A percentile compares a stretch with the other conserved stretches of the same genome.
These are phyloP conservation scores for Peronospora tabacina DNA, from an alignment of 352 stramenopile species.

Conservation along the genomic window DNA sequence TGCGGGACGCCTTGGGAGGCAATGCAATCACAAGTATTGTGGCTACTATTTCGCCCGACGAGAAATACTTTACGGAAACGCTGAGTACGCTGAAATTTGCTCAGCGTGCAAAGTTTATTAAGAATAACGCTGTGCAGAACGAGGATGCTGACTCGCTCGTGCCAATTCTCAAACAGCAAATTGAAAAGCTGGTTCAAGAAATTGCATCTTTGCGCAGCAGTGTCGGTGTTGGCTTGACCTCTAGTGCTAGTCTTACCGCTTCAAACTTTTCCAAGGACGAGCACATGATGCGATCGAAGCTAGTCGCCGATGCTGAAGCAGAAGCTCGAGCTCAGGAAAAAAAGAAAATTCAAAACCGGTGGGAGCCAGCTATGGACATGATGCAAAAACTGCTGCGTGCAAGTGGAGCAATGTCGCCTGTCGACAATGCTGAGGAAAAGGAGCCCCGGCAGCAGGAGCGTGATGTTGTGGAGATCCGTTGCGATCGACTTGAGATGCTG, in stretches of 20 bases:
- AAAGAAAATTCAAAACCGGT: conserved; percentile 50
- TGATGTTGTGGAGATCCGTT: conserved; percentile 45
- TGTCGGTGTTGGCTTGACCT: conserved; percentile 4
- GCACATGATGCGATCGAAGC: conserved; percentile 21
- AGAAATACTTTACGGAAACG: conserved; percentile 83
- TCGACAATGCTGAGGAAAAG: conserved; percentile 33
- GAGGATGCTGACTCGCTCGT: conserved; percentile 73
- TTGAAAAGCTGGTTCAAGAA: conserved; percentile 58
- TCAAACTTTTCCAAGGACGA: conserved; percentile 20
- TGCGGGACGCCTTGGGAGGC: conserved; percentile 73
- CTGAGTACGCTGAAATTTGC: conserved; percentile 85
- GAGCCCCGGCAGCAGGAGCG: conserved; percentile 24
- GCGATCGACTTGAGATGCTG: conserved; percentile 71
- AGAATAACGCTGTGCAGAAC: conserved; percentile 84
- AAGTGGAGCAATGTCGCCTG: conserved; percentile 40
- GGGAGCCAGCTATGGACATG: conserved; percentile 70
- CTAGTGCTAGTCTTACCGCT: conserved; percentile 11
- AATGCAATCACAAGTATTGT: conserved; percentile 86
- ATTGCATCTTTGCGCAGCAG: conserved; percentile 34
- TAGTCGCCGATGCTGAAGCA: conserved; percentile 21
- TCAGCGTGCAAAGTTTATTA: conserved; percentile 84
- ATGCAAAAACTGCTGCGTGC: conserved; percentile 67
- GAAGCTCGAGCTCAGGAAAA: conserved; percentile 26
- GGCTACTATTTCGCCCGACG: conserved; percentile 66
- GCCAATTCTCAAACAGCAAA: conserved; percentile 64